A percentile compares a stretch with the other conserved stretches of the same genome.
These are phyloP conservation scores for Calocera viscosa DNA, from an alignment of 768 basidiomycete species.

Conservation along the genomic window DNA sequence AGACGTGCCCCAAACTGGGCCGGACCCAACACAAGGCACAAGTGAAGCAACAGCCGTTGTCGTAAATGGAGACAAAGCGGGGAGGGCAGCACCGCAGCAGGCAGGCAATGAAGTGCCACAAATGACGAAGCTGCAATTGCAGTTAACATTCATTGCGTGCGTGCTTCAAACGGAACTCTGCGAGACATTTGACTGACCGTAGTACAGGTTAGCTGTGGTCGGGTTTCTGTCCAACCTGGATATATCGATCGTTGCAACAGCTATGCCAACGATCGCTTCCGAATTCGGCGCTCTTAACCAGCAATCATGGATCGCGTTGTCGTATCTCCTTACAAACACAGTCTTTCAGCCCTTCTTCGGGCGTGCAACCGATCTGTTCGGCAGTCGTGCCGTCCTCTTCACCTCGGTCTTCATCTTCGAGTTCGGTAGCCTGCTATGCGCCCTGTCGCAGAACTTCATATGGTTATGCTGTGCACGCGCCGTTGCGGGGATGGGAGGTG, in stretches of 20 bases:
- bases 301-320: background rate
- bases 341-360: constrained; percentile 31
- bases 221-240: constrained; percentile 31
- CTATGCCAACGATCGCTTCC: background rate
- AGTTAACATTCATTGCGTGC: background rate
- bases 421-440: constrained; percentile 52
- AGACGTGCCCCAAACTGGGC: background rate
- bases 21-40: background rate
- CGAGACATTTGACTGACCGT: no score
- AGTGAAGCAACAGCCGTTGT: background rate
- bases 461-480: constrained; percentile 59
- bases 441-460: constrained; percentile 50
- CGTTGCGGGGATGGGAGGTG: constrained; percentile 57
- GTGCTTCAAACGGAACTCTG: no score
- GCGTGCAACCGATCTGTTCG: constrained; percentile 23
- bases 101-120: background rate
- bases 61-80: background rate
- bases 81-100: background rate
- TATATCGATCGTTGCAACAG: constrained; percentile 29
- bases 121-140: background rate
- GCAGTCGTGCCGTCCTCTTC: constrained; percentile 45
- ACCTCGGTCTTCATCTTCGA: constrained; percentile 49
- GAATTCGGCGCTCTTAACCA: background rate
- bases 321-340: background rate
- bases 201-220: background rate